Percentiles rank a stretch among this genome's conserved stretches.
These are phyloP conservation scores for Trichaptum fuscoviolaceum DNA, from an alignment of 768 basidiomycete species.

Conservation along the genomic window DNA sequence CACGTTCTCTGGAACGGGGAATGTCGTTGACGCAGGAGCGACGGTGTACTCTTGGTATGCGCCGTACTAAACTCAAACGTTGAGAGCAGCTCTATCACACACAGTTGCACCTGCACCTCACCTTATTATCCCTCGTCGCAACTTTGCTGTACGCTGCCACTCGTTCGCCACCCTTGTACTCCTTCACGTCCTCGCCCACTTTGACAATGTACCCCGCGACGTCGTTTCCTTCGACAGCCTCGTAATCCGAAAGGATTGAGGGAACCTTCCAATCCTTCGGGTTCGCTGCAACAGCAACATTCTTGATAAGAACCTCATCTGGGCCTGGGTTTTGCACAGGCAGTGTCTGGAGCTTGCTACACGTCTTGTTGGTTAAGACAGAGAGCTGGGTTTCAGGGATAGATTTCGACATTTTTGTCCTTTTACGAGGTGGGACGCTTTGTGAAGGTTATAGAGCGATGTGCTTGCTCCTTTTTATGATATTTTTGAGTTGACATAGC, in stretches of 20 bases:
- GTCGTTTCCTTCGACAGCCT: conserved; percentile 43
- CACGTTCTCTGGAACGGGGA: conserved; percentile 30
- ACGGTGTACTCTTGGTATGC: conserved; percentile 38
- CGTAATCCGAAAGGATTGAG: conserved; percentile 36
- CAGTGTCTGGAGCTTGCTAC: background rate
- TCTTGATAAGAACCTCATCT: conserved; percentile 22
- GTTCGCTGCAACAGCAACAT: conserved; percentile 20
- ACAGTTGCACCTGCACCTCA: background rate
- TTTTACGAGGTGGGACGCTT: too few species aligned
- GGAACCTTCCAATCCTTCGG: conserved; percentile 26
- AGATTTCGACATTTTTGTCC: background rate
- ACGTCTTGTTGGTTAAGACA: background rate
- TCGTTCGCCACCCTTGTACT: conserved; percentile 45
- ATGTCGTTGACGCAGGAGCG: conserved; percentile 27
- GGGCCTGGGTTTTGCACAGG: background rate
- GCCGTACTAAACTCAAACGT: conserved; percentile 14
- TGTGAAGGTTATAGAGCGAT: too few species aligned
- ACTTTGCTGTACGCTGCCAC: conserved; percentile 25
- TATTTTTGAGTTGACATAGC: too few species aligned
- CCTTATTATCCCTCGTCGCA: conserved; percentile 22
- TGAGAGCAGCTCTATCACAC: background rate
- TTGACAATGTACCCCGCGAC: conserved; percentile 46
- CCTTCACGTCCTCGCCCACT: conserved; percentile 46
- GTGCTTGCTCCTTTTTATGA: too few species aligned
- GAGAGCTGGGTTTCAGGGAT: background rate